These are phyloP conservation scores for Carex kokanica DNA, from an alignment of 176 grass and related monocot species.

Conservation along the genomic window DNA sequence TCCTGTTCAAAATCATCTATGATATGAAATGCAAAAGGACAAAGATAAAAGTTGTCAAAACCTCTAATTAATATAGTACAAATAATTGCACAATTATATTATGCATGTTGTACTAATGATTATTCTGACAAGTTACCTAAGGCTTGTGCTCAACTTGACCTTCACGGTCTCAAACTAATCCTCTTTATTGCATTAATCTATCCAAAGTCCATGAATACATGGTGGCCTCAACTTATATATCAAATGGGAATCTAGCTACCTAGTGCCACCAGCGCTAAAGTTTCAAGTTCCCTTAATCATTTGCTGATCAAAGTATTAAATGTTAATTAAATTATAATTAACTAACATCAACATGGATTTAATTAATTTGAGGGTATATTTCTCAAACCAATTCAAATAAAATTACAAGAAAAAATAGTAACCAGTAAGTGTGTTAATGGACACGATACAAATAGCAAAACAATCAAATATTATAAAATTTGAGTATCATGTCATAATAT, in stretches of 20 bases:
- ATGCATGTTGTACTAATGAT: background rate
- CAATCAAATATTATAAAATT: background rate
- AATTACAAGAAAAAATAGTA: background rate
- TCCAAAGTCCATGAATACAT: slow-evolving; percentile 19
- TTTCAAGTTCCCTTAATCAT: background rate
- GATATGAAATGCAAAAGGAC: background rate
- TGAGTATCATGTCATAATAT: background rate
- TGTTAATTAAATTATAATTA: background rate
- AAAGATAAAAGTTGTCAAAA: background rate
- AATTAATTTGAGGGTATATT: background rate
- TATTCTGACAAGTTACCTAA: background rate
- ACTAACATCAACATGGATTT: background rate
- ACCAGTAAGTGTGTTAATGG: background rate
- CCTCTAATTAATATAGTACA: background rate
- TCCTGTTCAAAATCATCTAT: background rate
- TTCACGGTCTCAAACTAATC: slow-evolving; percentile 16
- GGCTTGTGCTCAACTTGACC: slow-evolving; percentile 14
- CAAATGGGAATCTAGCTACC: background rate
- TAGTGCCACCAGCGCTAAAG: background rate
- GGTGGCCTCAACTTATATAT: slow-evolving; percentile 7
- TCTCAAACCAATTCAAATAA: background rate
- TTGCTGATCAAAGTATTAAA: background rate
- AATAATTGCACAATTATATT: slow-evolving; percentile 7
- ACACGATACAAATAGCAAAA: background rate
- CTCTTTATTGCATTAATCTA: background rate